These are phyloP conservation scores for Cyberlindnera amylophila DNA, from an alignment of 805 yeast species.

Conservation along the genomic window DNA sequence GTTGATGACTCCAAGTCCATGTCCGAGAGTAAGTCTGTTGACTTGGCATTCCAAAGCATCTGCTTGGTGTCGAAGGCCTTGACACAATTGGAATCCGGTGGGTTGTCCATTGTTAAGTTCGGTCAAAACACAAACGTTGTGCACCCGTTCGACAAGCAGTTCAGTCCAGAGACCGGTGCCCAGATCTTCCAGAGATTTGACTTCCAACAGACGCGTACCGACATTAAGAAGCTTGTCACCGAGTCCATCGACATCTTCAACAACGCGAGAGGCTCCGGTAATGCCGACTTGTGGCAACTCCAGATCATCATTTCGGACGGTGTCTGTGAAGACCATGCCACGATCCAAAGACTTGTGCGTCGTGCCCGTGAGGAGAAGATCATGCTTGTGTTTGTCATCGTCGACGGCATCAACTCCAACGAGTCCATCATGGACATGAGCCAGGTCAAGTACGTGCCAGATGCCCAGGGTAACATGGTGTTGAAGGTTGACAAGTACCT, in stretches of 20 bases:
- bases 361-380: slow-evolving; percentile 87
- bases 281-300: slow-evolving; percentile 81
- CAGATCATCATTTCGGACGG: slow-evolving; percentile 95
- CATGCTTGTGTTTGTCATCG: slow-evolving; percentile 91
- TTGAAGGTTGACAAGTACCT: slow-evolving; percentile 79
- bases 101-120: slow-evolving; percentile 82
- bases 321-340: slow-evolving; percentile 91
- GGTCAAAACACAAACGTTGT: slow-evolving; percentile 82
- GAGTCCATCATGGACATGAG: slow-evolving; percentile 93
- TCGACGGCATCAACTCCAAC: slow-evolving; percentile 81
- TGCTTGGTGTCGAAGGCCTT: slow-evolving; percentile 92
- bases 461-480: slow-evolving; percentile 62
- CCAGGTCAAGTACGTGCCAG: slow-evolving; percentile 81
- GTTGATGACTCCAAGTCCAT: slow-evolving; percentile 96
- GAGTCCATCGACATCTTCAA: slow-evolving; percentile 73
- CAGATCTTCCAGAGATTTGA: slow-evolving; percentile 82
- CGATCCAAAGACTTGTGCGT: slow-evolving; percentile 78
- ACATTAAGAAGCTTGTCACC: slow-evolving; percentile 68
- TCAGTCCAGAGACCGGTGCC: slow-evolving; percentile 80
- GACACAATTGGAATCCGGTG: slow-evolving; percentile 92
- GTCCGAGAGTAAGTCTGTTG: slow-evolving; percentile 89
- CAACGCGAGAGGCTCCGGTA: slow-evolving; percentile 42
- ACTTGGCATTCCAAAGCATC: slow-evolving; percentile 90
- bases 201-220: slow-evolving; percentile 84
- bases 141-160: slow-evolving; percentile 85